Base-by-base conservation (phyloP, 1,284 basidiomycete species). In the Caloboletus firmus region DNA sequence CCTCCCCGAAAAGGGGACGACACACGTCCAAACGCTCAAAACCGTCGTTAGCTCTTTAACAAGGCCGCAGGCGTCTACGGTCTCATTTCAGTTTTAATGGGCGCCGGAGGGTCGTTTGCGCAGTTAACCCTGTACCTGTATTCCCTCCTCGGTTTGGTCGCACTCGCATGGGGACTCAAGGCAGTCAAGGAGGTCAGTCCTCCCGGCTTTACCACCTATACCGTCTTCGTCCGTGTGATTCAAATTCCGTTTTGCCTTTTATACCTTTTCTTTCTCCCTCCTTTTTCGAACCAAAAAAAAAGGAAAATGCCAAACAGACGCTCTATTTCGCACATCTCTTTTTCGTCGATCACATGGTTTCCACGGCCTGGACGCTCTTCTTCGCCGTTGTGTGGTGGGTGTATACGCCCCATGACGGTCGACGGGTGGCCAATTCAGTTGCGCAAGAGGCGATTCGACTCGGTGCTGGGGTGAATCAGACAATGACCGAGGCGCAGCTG, bases 11-110 rank as follows among this genome's bases (percentile, higher is more conserved):
- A 13, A 7, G 8, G 24, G 46, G 47, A 40, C 30, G 24, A 12
- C 24, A n/a, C 28, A 30, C 41, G 22, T 56, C 32, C 17, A 32
- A 47, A 60, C 22, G 48, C 59, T 52, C 45, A 66, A 43, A 44
- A 32, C 22, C 48, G 2, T 26, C 26, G 0, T 22, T 62, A 94
- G 92, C 78, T 97, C 49, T 82, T 99, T 63, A 98, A 99, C 82
- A 99, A 99, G 76, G 95, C 95, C 50, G 96, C 96, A 15, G 96
- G 96, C 53, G 83, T 98, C 17, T 99, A 98, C 70, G 96, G 96
- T 50, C 84, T 99, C 59, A 87, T 99, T 49, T 94, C 95, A 15
- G 81, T 96, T 59, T 78, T 96, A 61, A 89, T 87, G 2, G 88
- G 92, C 43, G 84, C 86, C 47, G 93, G 92, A 36, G 94, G 93